phyloP scores from a whole-genome alignment of 2,329 filamentous ascomycete species.

The Cordyceps tenuipes region DNA sequence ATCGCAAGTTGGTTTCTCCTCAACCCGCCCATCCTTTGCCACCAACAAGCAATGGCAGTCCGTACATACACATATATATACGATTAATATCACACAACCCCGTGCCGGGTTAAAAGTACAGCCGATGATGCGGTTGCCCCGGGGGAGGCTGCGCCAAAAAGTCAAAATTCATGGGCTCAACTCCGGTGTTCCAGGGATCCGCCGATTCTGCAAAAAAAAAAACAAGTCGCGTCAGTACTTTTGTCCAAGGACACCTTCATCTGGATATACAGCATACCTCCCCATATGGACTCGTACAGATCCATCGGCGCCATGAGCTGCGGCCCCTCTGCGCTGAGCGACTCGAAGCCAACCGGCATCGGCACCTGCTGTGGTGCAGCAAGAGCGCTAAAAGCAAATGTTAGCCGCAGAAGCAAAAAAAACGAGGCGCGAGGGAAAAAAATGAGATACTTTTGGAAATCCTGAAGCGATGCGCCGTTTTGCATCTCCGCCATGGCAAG shows the following conservation, averaged over 20 bases:
- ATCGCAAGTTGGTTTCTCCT: not conserved
- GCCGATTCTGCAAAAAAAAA: slow-evolving; percentile 40
- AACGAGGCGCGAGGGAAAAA: not conserved
- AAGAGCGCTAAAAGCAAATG: slow-evolving; percentile 20
- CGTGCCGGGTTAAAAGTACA: slow-evolving; percentile 39
- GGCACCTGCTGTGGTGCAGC: slow-evolving; percentile 32
- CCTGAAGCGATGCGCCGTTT: slow-evolving; percentile 41
- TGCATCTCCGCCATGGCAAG: slow-evolving; percentile 59
- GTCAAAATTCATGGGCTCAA: slow-evolving; percentile 52
- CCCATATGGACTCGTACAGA: slow-evolving; percentile 60
- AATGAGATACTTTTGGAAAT: slow-evolving; percentile 33
- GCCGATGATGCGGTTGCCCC: slow-evolving; percentile 49
- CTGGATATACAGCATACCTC: slow-evolving; percentile 39
- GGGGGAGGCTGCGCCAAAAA: slow-evolving; percentile 52
- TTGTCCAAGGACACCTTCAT: not conserved
- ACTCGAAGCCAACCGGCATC: slow-evolving; percentile 30
- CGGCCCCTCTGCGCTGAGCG: slow-evolving; percentile 47
- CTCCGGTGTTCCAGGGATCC: slow-evolving; percentile 48
- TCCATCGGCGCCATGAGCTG: slow-evolving; percentile 60
- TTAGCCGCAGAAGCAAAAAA: not conserved
- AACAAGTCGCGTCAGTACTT: not conserved
- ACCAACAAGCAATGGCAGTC: not conserved
- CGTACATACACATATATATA: not conserved
- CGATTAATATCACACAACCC: not conserved
- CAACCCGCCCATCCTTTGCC: not conserved